Evolutionary conservation across 331 rosid genomes (phyloP), one percentile per base, ranked within the genome.

Genomic region (Cydonia oblonga): DNA sequence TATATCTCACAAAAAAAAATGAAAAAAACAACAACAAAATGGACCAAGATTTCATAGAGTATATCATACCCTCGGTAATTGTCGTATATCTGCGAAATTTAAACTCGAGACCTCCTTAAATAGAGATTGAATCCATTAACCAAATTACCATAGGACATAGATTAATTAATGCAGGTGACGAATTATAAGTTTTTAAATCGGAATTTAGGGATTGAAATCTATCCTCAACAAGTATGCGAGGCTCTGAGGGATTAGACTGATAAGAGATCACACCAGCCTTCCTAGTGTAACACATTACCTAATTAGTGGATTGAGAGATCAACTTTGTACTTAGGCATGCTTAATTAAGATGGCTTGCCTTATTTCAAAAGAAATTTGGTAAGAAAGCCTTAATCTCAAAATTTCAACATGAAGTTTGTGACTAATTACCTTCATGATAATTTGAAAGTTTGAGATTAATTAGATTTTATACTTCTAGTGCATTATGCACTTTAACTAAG

Each of bases 221-320:
- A 14, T 33, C 63, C 28, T 53, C 65, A 60, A 60, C 20, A 60
- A 25, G 8, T 32, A 58, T 71, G 30, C 46, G 5, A 40, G 46
- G 46, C 46, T 40, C 15, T 7, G 35, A 62, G 44, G 61, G 69
- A 63, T 57, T 61, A 49, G 46, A 22, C 25, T 73, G 77, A 73
- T 49, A 73, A 61, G 62, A 73, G 77, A 73, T 40, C 46, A 68
- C 70, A 73, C 35, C 40, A 76, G 79, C 59, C 61, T 35, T 29
- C 58, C 18, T n/a, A 59, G 33, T 25, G 35, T 30, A 64, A 76
- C 79, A 24, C 69, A 30, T 76, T 49, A 76, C 79, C 79, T 76
- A 76, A 76, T 66, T n/a, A 19, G 9, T 26, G 0, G 35, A 26
- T 26, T 60, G 18, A 60, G 18, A 25, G 65, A 60, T 60, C 64